Evolutionary conservation across 164 flowering plant species (phyloP), one percentile per base, ranked within the genome.

Genomic region (Annona squamosa): DNA sequence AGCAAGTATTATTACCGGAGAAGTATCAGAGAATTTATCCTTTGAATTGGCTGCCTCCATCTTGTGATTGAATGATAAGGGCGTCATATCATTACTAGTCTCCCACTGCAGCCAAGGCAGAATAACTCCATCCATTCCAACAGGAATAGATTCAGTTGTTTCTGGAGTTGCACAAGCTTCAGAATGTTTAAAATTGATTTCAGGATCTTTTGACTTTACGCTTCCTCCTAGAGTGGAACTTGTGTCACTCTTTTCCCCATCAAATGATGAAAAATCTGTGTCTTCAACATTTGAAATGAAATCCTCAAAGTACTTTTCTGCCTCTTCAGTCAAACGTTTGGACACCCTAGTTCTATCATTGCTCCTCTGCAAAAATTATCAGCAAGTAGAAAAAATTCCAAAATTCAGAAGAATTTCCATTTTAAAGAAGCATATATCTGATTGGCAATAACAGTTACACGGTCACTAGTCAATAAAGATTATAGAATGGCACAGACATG

Each of bases 51-150:
- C 81, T 45, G 75, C 73, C 48, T 79, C 74, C 45, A 67, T 72
- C 64, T 77, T 83, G 42, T 67, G 79, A 79, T 78, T 83, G 76
- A 71, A 69, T 56, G 79, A 45, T 16, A 75, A 62, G 56, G 89
- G 86, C 70, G 94, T 78, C 63, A 69, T 71, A 76, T 91, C 93
- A 82, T 77, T 83, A 70, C 82, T 74, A 48, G 97, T 88, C 79
- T 93, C 99, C 99, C 99, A 96, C 65, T 87, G 85, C 86, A 96
- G 81, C 99, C 99, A 96, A 56, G 99, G 99, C 68, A 96, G 77
- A 63, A 83, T 79, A 74, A 96, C 85, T 18, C 97, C 98, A 79
- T 96, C 99, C 88, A 87, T 86, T 76, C 85, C 95, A 77, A 75
- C 84, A 65, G 94, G 82, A 70, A 66, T 71, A 73, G 87, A 77